These are phyloP conservation scores for Silene latifolia DNA, from an alignment of 148 eudicot species.

Conservation along the genomic window DNA sequence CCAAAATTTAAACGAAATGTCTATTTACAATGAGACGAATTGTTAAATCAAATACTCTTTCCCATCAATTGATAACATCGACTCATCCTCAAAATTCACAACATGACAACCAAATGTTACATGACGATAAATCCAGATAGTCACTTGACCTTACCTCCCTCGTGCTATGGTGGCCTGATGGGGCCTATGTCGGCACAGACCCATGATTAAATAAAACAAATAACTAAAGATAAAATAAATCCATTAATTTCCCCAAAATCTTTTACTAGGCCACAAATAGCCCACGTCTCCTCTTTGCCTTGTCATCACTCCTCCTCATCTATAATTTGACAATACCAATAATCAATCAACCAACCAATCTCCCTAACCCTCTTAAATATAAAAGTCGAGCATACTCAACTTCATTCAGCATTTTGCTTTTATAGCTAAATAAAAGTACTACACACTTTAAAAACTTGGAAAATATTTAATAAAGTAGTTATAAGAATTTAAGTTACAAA, in stretches of 20 bases:
- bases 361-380: no score
- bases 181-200: slow-evolving; percentile 30
- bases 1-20: no score
- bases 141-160: not conserved
- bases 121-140: not conserved
- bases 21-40: no score
- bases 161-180: not conserved
- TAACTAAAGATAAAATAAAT: slow-evolving; percentile 9
- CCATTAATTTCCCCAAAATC: slow-evolving; percentile 12
- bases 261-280: slow-evolving; percentile 13
- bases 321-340: slow-evolving; percentile 12
- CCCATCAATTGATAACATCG: not conserved
- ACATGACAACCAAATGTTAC: slow-evolving; percentile 4
- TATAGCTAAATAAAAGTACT: no score
- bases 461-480: no score
- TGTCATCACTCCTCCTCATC: slow-evolving; percentile 22
- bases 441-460: no score
- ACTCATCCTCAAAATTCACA: not conserved
- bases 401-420: slow-evolving; percentile 5
- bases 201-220: slow-evolving; percentile 13
- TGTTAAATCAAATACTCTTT: no score
- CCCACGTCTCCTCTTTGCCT: slow-evolving; percentile 32
- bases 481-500: no score
- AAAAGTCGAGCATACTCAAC: slow-evolving; percentile 6
- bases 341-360: slow-evolving; percentile 4